phyloP scores from a whole-genome alignment of 345 rosid species.

The Psidium guajava region DNA sequence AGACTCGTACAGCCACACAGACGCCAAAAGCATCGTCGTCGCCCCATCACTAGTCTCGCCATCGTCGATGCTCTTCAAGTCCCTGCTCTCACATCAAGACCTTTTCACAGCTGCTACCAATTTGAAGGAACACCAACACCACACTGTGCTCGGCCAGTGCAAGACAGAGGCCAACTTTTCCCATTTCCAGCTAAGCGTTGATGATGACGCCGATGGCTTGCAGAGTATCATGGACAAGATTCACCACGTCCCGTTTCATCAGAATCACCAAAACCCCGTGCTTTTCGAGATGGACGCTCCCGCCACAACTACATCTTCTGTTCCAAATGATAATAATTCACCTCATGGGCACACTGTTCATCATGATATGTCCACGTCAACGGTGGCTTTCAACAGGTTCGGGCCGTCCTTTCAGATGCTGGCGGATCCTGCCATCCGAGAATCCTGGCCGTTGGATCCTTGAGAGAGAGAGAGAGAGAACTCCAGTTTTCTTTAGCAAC shows the following conservation, averaged over 20 bases:
- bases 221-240: constrained; percentile 24
- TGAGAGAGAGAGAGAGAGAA: not conserved
- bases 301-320: constrained; percentile 2
- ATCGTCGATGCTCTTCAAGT: constrained; percentile 34
- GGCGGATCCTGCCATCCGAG: constrained; percentile 12
- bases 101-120: not conserved
- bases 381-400: constrained; percentile 16
- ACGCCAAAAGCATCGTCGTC: not conserved
- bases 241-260: constrained; percentile 16
- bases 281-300: constrained; percentile 29
- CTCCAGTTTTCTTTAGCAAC: not conserved
- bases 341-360: not conserved
- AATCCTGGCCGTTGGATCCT: constrained; percentile 41
- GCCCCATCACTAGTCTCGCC: constrained; percentile 7
- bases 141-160: constrained; percentile 28
- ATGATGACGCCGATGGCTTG: constrained; percentile 12
- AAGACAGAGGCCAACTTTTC: constrained; percentile 47
- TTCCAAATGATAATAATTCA: not conserved
- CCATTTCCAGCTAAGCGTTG: constrained; percentile 18
- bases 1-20: constrained; percentile 3
- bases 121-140: constrained; percentile 21
- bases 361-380: constrained; percentile 29
- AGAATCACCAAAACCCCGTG: constrained; percentile 20
- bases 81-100: constrained; percentile 35
- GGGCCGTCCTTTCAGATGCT: constrained; percentile 24